These are phyloP conservation scores for Pleurotus pulmonarius DNA, from an alignment of 768 basidiomycete genomes.

Conservation along the genomic window DNA sequence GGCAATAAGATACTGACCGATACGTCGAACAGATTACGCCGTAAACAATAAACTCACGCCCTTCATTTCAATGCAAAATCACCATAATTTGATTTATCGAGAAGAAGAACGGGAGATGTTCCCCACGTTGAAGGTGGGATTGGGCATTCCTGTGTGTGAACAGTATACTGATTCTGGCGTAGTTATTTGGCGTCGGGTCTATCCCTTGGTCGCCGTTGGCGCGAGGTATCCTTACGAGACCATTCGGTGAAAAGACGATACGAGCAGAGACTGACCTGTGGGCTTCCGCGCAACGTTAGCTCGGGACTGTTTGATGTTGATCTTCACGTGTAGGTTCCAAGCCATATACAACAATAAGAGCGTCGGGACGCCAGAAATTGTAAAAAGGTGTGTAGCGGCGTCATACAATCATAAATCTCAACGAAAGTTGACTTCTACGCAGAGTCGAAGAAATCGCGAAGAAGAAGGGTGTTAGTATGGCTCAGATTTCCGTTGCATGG, in stretches of 20 bases:
- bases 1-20: not conserved
- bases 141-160: too few relatives aligned
- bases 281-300: not conserved
- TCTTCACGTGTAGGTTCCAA: too few relatives aligned
- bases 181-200: slow-evolving; percentile 30
- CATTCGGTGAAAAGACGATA: slow-evolving; percentile 21
- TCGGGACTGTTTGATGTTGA: too few relatives aligned
- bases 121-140: slow-evolving; percentile 31
- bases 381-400: slow-evolving; percentile 22
- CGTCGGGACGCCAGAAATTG: slow-evolving; percentile 17
- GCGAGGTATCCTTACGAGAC: slow-evolving; percentile 29
- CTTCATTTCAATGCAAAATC: slow-evolving; percentile 67
- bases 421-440: not conserved
- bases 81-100: slow-evolving; percentile 51
- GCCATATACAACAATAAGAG: too few relatives aligned
- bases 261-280: slow-evolving; percentile 18
- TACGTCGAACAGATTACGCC: slow-evolving; percentile 27
- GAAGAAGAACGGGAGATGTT: slow-evolving; percentile 63
- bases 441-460: slow-evolving; percentile 46
- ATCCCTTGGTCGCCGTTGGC: slow-evolving; percentile 39
- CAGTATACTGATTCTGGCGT: not conserved
- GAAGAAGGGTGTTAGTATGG: slow-evolving; percentile 40
- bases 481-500: slow-evolving; percentile 44
- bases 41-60: slow-evolving; percentile 41
- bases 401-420: slow-evolving; percentile 8